A percentile compares a stretch with the other conserved stretches of the same genome.
phyloP scores from a whole-genome alignment of 2,329 filamentous ascomycete species.

The Zasmidium cellare region DNA sequence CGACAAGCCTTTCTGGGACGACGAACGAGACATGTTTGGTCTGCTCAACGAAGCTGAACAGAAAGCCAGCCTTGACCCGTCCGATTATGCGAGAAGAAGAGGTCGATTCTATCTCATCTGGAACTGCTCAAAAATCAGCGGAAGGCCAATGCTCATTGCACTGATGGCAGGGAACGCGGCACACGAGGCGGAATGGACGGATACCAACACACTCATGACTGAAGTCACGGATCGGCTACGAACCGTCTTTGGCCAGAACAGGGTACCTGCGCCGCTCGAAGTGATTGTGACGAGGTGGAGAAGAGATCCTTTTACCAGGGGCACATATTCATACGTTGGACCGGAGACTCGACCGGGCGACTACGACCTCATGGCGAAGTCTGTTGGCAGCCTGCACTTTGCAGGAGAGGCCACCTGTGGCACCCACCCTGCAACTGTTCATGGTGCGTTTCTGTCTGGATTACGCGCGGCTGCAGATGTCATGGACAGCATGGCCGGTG shows the following conservation, averaged over 20 bases:
- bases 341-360: constrained; percentile 80
- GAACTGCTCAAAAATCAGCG: constrained; percentile 88
- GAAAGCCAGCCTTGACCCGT: constrained; percentile 70
- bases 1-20: constrained; percentile 86
- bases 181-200: constrained; percentile 76
- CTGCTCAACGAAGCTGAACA: constrained; percentile 74
- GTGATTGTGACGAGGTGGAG: constrained; percentile 91
- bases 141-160: constrained; percentile 79
- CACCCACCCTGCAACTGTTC: constrained; percentile 93
- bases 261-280: constrained; percentile 77
- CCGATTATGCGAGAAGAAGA: constrained; percentile 74
- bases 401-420: constrained; percentile 95
- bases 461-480: constrained; percentile 86
- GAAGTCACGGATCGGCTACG: constrained; percentile 80
- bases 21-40: constrained; percentile 88
- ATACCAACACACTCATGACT: constrained; percentile 71
- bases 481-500: constrained; percentile 75
- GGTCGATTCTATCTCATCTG: constrained; percentile 99
- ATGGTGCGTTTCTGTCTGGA: constrained; percentile 93
- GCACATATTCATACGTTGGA: constrained; percentile 93
- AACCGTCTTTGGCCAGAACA: constrained; percentile 64
- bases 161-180: constrained; percentile 96
- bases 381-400: constrained; percentile 87
- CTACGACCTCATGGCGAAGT: constrained; percentile 85
- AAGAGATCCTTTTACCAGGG: constrained; percentile 84